Conservation (phyloP, 495 filamentous ascomycete species). For the Durotheca rogersii region DNA sequence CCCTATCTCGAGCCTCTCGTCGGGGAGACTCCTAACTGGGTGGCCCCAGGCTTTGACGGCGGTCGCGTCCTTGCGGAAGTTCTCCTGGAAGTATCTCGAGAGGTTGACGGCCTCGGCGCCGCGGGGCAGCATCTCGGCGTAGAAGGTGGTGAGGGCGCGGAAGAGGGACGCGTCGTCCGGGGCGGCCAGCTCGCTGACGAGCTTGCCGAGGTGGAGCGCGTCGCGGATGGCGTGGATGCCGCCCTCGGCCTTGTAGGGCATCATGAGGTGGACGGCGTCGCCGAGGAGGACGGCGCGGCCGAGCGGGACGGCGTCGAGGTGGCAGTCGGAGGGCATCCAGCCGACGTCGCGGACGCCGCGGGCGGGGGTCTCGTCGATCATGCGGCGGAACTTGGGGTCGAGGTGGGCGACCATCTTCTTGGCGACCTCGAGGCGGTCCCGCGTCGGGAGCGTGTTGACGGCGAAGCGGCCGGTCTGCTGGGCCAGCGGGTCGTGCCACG, state of each 20-base stretch:
- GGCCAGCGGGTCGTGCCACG: slow-evolving; percentile 25
- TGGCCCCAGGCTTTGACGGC: slow-evolving; percentile 23
- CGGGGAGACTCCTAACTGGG: slow-evolving; percentile 20
- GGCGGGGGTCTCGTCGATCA: slow-evolving; percentile 24
- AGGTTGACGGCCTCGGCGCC: slow-evolving; percentile 22
- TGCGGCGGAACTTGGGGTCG: slow-evolving; percentile 23
- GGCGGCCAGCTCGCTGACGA: slow-evolving; percentile 14
- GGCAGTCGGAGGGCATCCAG: slow-evolving; percentile 27
- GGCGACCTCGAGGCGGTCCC: slow-evolving; percentile 25
- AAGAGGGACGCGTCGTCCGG: slow-evolving; percentile 21
- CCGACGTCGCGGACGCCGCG: slow-evolving; percentile 22
- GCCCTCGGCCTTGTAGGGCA: slow-evolving; percentile 43
- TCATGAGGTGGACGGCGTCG: slow-evolving; percentile 59
- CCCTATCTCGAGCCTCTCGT: slow-evolving; percentile 25
- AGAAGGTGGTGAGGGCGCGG: slow-evolving; percentile 21
- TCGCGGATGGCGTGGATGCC: slow-evolving; percentile 29
- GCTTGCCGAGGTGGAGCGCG: slow-evolving; percentile 17
- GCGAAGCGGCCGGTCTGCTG: slow-evolving; percentile 14
- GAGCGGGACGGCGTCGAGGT: slow-evolving; percentile 31
- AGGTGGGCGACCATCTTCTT: slow-evolving; percentile 22
- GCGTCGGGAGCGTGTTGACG: slow-evolving; percentile 9
- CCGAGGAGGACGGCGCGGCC: slow-evolving; percentile 47
- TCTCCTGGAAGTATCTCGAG: slow-evolving; percentile 20
- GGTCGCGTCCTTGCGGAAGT: slow-evolving; percentile 22
- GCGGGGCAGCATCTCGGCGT: slow-evolving; percentile 26